phyloP scores from a whole-genome alignment of 2,329 filamentous ascomycete genomes.

The Paraphoma chrysanthemicola region DNA sequence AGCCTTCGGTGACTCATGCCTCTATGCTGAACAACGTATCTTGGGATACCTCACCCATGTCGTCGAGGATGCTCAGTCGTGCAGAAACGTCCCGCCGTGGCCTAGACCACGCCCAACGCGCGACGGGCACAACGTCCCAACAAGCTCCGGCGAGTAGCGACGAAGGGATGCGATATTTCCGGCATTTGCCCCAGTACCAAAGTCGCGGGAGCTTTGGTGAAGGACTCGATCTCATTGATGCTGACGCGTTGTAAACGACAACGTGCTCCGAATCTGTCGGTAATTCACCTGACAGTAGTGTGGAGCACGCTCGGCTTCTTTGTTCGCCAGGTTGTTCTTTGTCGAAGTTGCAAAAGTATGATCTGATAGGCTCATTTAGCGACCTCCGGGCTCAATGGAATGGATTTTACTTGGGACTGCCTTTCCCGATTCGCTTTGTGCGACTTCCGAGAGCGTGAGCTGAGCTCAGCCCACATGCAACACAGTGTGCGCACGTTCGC shows the following conservation, averaged over 20 bases:
- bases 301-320: neutral
- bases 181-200: conserved; percentile 15
- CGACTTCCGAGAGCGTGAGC: conserved; percentile 7
- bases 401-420: conserved; percentile 1
- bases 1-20: conserved; percentile 28
- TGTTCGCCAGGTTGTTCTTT: neutral
- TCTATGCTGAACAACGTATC: conserved; percentile 36
- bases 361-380: conserved; percentile 5
- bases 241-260: conserved; percentile 15
- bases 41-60: conserved; percentile 13
- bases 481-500: conserved; percentile 12
- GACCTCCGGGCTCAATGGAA: conserved; percentile 8
- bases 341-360: neutral
- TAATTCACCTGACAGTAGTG: neutral
- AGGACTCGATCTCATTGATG: conserved; percentile 25
- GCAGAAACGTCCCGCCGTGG: conserved; percentile 25
- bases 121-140: conserved; percentile 15
- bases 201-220: conserved; percentile 20
- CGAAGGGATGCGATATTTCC: conserved; percentile 2
- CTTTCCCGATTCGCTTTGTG: conserved; percentile 6
- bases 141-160: conserved; percentile 15
- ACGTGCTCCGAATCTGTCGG: neutral
- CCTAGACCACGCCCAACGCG: conserved; percentile 15
- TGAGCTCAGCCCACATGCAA: conserved; percentile 23
- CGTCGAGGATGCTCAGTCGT: conserved; percentile 14